Evolutionary conservation across 208 protist species (phyloP).

Genomic region (Crithidia sp.): DNA sequence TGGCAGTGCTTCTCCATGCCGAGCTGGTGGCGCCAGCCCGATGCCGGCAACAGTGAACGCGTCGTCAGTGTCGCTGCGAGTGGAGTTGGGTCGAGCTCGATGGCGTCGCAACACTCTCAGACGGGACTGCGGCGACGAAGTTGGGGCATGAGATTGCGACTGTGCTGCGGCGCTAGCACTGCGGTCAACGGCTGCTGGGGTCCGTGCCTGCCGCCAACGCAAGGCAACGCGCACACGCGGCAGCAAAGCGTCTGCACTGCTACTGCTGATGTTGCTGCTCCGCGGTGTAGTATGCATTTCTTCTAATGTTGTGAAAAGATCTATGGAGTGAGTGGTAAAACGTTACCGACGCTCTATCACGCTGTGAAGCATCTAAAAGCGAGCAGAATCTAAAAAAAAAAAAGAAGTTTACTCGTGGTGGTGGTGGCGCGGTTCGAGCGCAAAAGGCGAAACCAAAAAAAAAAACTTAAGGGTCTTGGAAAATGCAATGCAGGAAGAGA

Average conservation of each 20-base stretch:
- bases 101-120: conserved; percentile 25
- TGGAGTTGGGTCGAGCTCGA: too few relatives aligned
- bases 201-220: conserved; percentile 31
- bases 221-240: conserved; percentile 30
- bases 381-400: not conserved
- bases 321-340: too few relatives aligned
- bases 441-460: not conserved
- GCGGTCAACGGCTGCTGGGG: not conserved
- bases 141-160: not conserved
- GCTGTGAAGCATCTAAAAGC: too few relatives aligned
- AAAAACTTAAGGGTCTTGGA: not conserved
- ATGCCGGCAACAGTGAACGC: not conserved
- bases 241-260: not conserved
- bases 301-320: too few relatives aligned
- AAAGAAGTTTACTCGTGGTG: not conserved
- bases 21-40: not conserved
- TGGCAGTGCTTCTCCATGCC: not conserved
- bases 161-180: not conserved
- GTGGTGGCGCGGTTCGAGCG: too few relatives aligned
- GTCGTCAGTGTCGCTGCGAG: not conserved
- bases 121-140: not conserved
- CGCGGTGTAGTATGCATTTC: too few relatives aligned
- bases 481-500: too few relatives aligned
- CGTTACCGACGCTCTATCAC: too few relatives aligned
- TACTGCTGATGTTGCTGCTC: not conserved